phyloP scores from a whole-genome alignment of 2,329 filamentous ascomycete species.

The Fusarium chuoi region DNA sequence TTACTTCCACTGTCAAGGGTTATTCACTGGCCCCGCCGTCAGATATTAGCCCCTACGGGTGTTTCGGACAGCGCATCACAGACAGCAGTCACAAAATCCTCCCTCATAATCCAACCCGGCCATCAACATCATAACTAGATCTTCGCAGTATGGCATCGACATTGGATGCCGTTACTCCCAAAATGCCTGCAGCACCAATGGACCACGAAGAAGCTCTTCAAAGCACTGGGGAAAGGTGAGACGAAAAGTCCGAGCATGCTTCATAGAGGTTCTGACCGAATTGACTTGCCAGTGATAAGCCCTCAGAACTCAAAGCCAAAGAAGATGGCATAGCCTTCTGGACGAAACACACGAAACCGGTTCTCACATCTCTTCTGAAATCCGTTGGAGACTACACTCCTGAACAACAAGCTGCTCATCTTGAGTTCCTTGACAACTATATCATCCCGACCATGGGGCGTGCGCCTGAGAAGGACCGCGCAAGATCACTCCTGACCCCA shows the following conservation, averaged over 20 bases:
- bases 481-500: conserved; percentile 14
- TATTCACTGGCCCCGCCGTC: background rate
- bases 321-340: conserved; percentile 15
- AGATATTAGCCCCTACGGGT: background rate
- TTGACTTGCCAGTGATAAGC: background rate
- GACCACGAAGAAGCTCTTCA: background rate
- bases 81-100: background rate
- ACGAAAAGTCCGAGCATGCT: background rate
- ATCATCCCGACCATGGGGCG: conserved; percentile 15
- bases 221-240: background rate
- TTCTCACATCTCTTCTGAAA: conserved; percentile 11
- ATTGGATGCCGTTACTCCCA: background rate
- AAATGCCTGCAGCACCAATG: background rate
- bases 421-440: conserved; percentile 9
- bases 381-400: conserved; percentile 8
- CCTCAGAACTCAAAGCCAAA: background rate
- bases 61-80: background rate
- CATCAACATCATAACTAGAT: fast-evolving
- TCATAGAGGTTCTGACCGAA: background rate
- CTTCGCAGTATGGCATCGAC: background rate
- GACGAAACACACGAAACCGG: conserved; percentile 12
- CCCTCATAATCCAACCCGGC: fast-evolving
- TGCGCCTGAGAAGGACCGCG: background rate
- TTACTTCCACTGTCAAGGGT: background rate
- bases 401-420: conserved; percentile 12